A percentile compares a stretch with the other conserved stretches of the same genome.
Conservation (phyloP, 192 early-diverging fungal genomes). For the Umbelopsis isabellina region DNA sequence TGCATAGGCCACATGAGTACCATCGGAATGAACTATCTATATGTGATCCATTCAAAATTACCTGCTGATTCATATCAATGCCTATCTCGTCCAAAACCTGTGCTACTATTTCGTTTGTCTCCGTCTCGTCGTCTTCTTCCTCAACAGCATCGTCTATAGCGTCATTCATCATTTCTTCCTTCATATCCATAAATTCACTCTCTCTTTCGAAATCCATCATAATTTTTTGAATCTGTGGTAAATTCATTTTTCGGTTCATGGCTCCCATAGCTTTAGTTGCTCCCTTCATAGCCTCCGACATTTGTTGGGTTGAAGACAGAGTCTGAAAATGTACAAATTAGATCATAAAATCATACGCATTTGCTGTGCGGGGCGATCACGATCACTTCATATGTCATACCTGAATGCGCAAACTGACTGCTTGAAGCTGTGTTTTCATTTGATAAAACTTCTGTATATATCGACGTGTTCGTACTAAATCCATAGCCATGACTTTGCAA, state of each 20-base stretch:
- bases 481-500: conserved; percentile 97
- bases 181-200: conserved; percentile 97
- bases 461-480: conserved; percentile 91
- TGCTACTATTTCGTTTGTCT: conserved; percentile 88
- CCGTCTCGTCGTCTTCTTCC: conserved; percentile 91
- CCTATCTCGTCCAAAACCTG: conserved; percentile 97
- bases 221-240: conserved; percentile 91
- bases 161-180: conserved; percentile 98
- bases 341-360: background rate
- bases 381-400: conserved; percentile 44
- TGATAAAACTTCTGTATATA: conserved; percentile 96
- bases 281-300: conserved; percentile 93
- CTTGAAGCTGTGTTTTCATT: conserved; percentile 95
- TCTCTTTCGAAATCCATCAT: conserved; percentile 98
- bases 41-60: conserved; percentile 41
- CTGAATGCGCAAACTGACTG: conserved; percentile 85
- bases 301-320: conserved; percentile 91
- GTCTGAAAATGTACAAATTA: conserved; percentile 56
- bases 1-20: conserved; percentile 16
- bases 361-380: background rate
- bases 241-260: conserved; percentile 95
- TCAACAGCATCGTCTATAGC: conserved; percentile 97
- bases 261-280: conserved; percentile 96
- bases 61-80: conserved; percentile 74
- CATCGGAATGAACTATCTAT: background rate